These are phyloP conservation scores for Dipteronia dyeriana DNA, from an alignment of 345 rosid species.

Conservation along the genomic window DNA sequence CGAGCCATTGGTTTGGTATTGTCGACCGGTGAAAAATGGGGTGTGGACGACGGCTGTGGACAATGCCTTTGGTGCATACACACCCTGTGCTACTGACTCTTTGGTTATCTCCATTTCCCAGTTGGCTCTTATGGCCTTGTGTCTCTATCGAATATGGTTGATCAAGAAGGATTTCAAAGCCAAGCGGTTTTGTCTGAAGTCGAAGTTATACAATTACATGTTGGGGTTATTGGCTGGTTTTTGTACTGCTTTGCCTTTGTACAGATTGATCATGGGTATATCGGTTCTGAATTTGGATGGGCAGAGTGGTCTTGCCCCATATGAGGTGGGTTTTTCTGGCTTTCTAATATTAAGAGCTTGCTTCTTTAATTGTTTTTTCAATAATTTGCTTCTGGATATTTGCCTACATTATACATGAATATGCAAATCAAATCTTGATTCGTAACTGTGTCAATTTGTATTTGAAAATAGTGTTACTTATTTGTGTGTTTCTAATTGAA, in stretches of 20 bases:
- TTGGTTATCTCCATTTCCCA: slow-evolving; percentile 68
- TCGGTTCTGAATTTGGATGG: slow-evolving; percentile 80
- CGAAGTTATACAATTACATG: slow-evolving; percentile 66
- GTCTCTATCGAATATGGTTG: slow-evolving; percentile 80
- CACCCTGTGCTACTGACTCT: slow-evolving; percentile 90
- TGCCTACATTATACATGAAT: neutral
- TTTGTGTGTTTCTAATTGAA: neutral
- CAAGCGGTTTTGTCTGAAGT: slow-evolving; percentile 68
- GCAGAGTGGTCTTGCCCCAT: slow-evolving; percentile 77
- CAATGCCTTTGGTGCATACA: slow-evolving; percentile 93
- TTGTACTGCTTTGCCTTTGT: slow-evolving; percentile 78
- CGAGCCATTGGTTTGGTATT: slow-evolving; percentile 76
- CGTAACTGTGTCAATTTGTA: neutral
- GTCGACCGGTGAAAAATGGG: slow-evolving; percentile 74
- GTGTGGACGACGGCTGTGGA: slow-evolving; percentile 73
- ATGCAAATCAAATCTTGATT: slow-evolving; percentile 3
- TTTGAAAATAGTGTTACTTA: slow-evolving; percentile 1
- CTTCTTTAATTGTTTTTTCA: neutral
- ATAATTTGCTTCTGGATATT: neutral
- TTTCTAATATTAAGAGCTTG: neutral
- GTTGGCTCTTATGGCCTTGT: slow-evolving; percentile 63
- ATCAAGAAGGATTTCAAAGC: slow-evolving; percentile 64
- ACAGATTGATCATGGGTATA: slow-evolving; percentile 85
- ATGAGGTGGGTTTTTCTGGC: slow-evolving; percentile 57
- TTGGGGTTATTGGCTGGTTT: slow-evolving; percentile 71